Percentiles rank a stretch among this genome's conserved stretches.
phyloP scores from a whole-genome alignment of 148 eudicot species.

The Spergularia marina region DNA sequence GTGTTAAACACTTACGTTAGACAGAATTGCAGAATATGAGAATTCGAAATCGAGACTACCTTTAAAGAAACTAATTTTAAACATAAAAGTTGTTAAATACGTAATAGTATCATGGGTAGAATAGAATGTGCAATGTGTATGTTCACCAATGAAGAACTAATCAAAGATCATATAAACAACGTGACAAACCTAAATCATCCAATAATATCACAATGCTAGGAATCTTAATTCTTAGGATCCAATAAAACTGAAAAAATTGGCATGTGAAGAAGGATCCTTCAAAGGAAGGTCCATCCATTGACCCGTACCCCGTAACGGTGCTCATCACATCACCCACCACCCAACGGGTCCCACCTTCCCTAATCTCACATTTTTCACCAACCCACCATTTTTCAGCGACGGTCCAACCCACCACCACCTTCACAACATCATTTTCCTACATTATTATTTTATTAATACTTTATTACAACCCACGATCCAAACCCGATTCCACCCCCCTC shows the following conservation, averaged over 20 bases:
- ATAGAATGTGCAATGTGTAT: neutral
- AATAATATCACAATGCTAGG: neutral
- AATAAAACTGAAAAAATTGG: neutral
- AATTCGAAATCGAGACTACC: too few relatives aligned
- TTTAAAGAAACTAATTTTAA: too few relatives aligned
- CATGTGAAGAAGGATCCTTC: constrained; percentile 13
- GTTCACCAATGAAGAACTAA: neutral
- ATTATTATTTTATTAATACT: neutral
- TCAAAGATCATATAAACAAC: constrained; percentile 1
- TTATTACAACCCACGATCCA: constrained; percentile 9
- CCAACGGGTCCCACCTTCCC: constrained; percentile 27
- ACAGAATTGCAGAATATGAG: too few relatives aligned
- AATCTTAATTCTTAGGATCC: too few relatives aligned
- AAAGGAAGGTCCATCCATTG: constrained; percentile 2
- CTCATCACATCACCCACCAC: neutral
- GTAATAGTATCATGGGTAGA: neutral
- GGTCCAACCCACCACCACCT: constrained; percentile 24
- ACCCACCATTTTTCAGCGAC: constrained; percentile 44
- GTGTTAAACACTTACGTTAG: too few relatives aligned
- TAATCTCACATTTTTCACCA: constrained; percentile 38
- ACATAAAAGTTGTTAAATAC: too few relatives aligned
- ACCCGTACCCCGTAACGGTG: neutral
- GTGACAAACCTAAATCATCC: constrained; percentile 8
- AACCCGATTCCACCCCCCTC: constrained; percentile 24
- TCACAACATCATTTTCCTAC: neutral